These are phyloP conservation scores for Rhodosporidiobolus odoratus DNA, from an alignment of 768 basidiomycete species.

Conservation along the genomic window DNA sequence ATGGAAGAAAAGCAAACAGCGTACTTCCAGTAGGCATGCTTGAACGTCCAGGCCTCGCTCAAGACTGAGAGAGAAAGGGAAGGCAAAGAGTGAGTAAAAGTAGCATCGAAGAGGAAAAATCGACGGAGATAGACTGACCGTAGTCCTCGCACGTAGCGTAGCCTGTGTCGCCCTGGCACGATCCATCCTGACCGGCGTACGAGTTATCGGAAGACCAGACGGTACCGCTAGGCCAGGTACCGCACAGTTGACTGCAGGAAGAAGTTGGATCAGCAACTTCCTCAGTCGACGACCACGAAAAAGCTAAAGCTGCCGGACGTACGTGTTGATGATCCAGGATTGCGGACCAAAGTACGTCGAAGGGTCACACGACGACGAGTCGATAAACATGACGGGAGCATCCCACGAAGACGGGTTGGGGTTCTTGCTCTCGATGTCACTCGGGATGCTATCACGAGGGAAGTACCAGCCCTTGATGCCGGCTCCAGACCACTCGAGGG, in stretches of 20 bases:
- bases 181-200: constrained; percentile 19
- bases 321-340: constrained; percentile 15
- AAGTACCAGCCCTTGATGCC: constrained; percentile 55
- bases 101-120: background rate
- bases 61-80: background rate
- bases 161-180: background rate
- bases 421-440: constrained; percentile 30
- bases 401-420: constrained; percentile 52
- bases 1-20: too few species aligned
- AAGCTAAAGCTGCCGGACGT: background rate
- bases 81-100: background rate
- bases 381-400: constrained; percentile 47
- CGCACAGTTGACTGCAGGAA: background rate
- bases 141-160: constrained; percentile 15
- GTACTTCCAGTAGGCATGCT: constrained; percentile 25
- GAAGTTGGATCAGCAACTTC: background rate
- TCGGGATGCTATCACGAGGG: constrained; percentile 43
- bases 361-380: constrained; percentile 5
- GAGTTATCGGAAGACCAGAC: constrained; percentile 22
- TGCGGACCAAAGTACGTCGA: constrained; percentile 26
- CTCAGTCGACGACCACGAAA: background rate
- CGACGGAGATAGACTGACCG: constrained; percentile 4
- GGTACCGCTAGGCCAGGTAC: background rate
- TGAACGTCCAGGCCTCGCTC: constrained; percentile 7
- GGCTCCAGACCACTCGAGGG: constrained; percentile 47